A percentile compares a stretch with the other conserved stretches of the same genome.
These are phyloP conservation scores for Alternaria rosae DNA, from an alignment of 2,329 filamentous ascomycete species.

Conservation along the genomic window DNA sequence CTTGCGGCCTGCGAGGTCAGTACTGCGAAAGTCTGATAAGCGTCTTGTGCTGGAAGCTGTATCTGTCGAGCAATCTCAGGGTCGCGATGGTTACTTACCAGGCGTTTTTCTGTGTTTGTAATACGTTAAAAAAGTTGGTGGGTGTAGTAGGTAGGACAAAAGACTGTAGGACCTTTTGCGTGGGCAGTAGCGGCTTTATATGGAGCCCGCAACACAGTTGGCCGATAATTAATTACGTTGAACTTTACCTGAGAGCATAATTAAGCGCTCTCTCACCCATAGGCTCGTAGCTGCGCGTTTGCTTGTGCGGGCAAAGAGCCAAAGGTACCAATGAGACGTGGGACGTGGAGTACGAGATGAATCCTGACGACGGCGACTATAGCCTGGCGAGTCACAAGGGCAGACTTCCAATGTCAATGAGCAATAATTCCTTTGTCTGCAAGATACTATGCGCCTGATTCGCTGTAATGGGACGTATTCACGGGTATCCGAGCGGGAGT, in stretches of 20 bases:
- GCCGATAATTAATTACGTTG: not conserved
- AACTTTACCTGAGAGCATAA: conserved; percentile 4
- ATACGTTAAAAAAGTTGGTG: not conserved
- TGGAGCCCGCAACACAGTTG: not conserved
- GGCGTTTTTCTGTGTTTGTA: not conserved
- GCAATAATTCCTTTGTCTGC: not conserved
- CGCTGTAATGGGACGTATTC: not conserved
- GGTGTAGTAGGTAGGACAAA: not conserved
- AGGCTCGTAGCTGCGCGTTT: not conserved
- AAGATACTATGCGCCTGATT: not conserved
- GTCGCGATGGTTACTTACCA: not conserved
- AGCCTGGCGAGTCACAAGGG: not conserved
- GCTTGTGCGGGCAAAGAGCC: not conserved
- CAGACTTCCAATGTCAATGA: not conserved
- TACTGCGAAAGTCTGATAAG: not conserved
- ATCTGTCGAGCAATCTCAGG: not conserved
- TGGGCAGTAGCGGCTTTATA: not conserved
- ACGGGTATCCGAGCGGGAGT: not conserved
- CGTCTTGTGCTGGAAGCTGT: not conserved
- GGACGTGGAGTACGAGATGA: not conserved
- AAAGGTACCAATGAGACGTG: not conserved
- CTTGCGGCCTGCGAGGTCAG: not conserved
- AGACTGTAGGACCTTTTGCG: not conserved
- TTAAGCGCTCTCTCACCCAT: conserved; percentile 5
- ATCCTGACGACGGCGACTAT: not conserved